Percentiles rank a stretch among this genome's conserved stretches.
Evolutionary conservation across 2,329 filamentous ascomycete genomes (phyloP).

Genomic region (Cercospora janseana): DNA sequence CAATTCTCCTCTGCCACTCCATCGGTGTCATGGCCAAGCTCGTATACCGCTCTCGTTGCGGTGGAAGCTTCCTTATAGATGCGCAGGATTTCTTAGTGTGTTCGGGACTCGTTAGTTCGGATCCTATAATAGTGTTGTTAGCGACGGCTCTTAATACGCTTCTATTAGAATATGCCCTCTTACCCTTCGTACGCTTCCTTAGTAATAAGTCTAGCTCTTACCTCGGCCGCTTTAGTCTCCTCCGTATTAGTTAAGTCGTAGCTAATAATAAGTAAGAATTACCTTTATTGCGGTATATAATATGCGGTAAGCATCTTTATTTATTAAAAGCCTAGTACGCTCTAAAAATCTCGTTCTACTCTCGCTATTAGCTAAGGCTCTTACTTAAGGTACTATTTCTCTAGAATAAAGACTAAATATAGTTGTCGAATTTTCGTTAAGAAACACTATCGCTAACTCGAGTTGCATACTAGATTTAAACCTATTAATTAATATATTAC

Average conservation of each 20-base stretch:
- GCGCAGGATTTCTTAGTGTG: background rate
- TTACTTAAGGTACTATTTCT: background rate
- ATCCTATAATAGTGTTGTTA: background rate
- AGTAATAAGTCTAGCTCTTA: background rate
- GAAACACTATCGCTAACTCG: no score
- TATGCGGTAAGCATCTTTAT: background rate
- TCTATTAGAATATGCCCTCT: no score
- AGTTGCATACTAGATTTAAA: no score
- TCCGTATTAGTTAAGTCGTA: background rate
- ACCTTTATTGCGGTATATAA: background rate
- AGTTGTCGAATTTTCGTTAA: no score
- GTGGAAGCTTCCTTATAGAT: background rate
- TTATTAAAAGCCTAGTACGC: background rate
- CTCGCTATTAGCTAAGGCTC: background rate
- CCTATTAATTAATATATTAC: no score
- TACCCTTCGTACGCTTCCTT: background rate
- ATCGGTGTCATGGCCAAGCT: slow-evolving; percentile 41
- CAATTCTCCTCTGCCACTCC: slow-evolving; percentile 46
- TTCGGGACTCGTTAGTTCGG: background rate
- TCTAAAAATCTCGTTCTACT: background rate
- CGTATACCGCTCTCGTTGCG: slow-evolving; percentile 35
- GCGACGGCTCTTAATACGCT: background rate
- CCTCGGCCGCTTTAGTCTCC: background rate
- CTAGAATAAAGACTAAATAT: no score
- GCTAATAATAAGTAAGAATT: background rate